Conservation (phyloP, 2,329 filamentous ascomycete genomes). For the Claviceps arundinis region DNA sequence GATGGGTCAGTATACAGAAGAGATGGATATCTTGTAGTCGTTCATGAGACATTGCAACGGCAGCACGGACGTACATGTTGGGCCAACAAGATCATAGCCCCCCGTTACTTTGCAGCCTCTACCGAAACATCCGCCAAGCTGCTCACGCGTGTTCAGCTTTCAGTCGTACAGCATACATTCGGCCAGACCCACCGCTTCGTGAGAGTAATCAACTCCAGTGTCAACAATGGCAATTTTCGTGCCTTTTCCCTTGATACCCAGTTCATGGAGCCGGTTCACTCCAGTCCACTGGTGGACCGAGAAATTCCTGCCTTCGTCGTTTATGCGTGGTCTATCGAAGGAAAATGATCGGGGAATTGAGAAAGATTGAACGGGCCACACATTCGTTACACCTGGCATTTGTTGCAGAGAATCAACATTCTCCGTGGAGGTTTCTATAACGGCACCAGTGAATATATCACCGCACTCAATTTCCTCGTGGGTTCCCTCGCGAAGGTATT, state of each 20-base stretch:
- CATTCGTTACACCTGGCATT: slow-evolving; percentile 22
- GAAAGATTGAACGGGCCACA: slow-evolving; percentile 21
- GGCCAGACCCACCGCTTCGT: slow-evolving; percentile 18
- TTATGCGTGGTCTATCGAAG: not conserved
- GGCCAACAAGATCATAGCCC: slow-evolving; percentile 25
- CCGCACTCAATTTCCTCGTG: slow-evolving; percentile 21
- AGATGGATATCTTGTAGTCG: not conserved
- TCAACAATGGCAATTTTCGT: slow-evolving; percentile 26
- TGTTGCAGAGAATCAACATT: slow-evolving; percentile 19
- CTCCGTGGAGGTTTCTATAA: slow-evolving; percentile 18
- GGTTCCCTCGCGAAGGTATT: not conserved
- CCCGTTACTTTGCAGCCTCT: slow-evolving; percentile 24
- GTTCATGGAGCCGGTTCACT: slow-evolving; percentile 23
- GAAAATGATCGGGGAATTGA: slow-evolving; percentile 3
- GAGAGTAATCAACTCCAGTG: slow-evolving; percentile 26
- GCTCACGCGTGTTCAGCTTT: not conserved
- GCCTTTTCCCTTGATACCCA: slow-evolving; percentile 24
- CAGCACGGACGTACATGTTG: slow-evolving; percentile 14
- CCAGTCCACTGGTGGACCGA: slow-evolving; percentile 20
- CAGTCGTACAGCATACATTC: not conserved
- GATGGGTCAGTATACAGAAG: not conserved
- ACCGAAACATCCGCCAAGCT: slow-evolving; percentile 27
- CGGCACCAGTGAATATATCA: slow-evolving; percentile 22
- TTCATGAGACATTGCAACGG: not conserved
- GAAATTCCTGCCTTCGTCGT: slow-evolving; percentile 19